Conservation (phyloP, 768 basidiomycete species). For the Erythrobasidium yunnanense region DNA sequence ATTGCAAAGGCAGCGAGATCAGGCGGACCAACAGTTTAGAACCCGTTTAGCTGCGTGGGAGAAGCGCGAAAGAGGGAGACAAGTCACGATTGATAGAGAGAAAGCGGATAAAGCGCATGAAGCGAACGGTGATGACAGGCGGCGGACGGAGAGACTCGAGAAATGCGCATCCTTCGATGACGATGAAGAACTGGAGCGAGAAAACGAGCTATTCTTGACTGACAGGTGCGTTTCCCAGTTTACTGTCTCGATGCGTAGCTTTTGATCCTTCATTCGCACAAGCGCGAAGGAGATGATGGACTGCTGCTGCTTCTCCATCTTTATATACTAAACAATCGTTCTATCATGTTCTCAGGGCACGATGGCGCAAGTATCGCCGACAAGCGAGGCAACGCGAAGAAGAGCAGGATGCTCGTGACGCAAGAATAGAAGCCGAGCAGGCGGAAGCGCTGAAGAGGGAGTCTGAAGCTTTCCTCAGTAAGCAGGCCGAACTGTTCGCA, state of each 20-base stretch:
- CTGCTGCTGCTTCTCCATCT: no score
- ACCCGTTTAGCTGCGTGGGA: constrained; percentile 95
- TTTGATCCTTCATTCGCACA: no score
- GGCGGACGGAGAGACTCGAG: constrained; percentile 51
- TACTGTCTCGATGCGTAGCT: neutral
- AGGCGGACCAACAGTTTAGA: constrained; percentile 60
- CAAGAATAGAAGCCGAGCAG: constrained; percentile 71
- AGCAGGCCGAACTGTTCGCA: constrained; percentile 36
- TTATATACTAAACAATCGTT: no score
- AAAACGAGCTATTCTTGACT: constrained; percentile 81
- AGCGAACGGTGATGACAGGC: constrained; percentile 66
- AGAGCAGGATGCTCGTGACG: constrained; percentile 70
- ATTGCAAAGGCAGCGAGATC: constrained; percentile 2
- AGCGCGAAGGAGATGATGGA: no score
- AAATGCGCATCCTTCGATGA: constrained; percentile 66
- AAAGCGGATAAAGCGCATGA: constrained; percentile 48
- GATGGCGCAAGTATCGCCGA: constrained; percentile 71
- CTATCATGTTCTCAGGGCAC: constrained; percentile 47
- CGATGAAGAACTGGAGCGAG: constrained; percentile 85
- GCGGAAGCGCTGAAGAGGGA: constrained; percentile 75
- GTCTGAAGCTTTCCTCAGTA: constrained; percentile 72
- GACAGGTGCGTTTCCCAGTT: constrained; percentile 62
- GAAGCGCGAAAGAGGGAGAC: constrained; percentile 69
- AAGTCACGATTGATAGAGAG: constrained; percentile 46
- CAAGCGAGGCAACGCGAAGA: constrained; percentile 66